Percentiles rank a stretch among this genome's conserved stretches.
Evolutionary conservation across 1,284 basidiomycete species (phyloP).

Genomic region (Mycosarcoma maydis): DNA sequence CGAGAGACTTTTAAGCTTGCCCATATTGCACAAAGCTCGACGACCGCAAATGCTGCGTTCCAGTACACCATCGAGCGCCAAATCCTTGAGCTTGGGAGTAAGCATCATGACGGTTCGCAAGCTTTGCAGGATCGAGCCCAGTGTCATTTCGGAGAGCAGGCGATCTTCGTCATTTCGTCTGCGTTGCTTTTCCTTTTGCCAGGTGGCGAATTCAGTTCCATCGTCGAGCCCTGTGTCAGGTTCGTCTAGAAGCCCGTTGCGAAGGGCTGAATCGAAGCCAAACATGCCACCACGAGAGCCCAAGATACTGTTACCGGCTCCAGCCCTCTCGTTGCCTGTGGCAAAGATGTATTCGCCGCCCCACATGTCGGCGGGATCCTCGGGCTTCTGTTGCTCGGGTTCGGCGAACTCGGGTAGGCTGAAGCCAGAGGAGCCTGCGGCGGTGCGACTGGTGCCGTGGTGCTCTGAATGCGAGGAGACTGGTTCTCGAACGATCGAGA

Average conservation of each 20-base stretch:
- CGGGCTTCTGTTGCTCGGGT: conserved; percentile 42
- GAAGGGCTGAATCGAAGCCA: conserved; percentile 42
- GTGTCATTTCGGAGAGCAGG: conserved; percentile 45
- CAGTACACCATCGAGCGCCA: conserved; percentile 51
- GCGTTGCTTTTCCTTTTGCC: conserved; percentile 28
- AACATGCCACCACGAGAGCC: conserved; percentile 47
- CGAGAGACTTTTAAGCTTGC: conserved; percentile 50
- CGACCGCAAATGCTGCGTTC: conserved; percentile 49
- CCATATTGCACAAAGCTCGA: conserved; percentile 45
- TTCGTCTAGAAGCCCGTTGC: conserved; percentile 35
- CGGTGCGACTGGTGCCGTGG: conserved; percentile 3
- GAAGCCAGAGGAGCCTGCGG: conserved; percentile 11
- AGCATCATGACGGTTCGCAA: conserved; percentile 44
- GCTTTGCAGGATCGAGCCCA: conserved; percentile 44
- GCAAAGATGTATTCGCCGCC: conserved; percentile 45
- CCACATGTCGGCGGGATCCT: conserved; percentile 46
- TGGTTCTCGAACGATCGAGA: conserved; percentile 24
- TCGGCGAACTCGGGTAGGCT: conserved; percentile 37
- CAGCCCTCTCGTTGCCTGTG: conserved; percentile 46
- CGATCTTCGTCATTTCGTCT: conserved; percentile 44
- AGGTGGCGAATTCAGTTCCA: conserved; percentile 30
- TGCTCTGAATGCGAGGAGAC: conserved; percentile 3
- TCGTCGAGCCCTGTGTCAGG: conserved; percentile 26
- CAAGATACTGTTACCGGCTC: conserved; percentile 42
- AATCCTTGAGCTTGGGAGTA: conserved; percentile 38